Percentiles rank a stretch among this genome's conserved stretches.
Conservation (phyloP, 2,329 filamentous ascomycete genomes). For the Hymenoscyphus fraxineus region DNA sequence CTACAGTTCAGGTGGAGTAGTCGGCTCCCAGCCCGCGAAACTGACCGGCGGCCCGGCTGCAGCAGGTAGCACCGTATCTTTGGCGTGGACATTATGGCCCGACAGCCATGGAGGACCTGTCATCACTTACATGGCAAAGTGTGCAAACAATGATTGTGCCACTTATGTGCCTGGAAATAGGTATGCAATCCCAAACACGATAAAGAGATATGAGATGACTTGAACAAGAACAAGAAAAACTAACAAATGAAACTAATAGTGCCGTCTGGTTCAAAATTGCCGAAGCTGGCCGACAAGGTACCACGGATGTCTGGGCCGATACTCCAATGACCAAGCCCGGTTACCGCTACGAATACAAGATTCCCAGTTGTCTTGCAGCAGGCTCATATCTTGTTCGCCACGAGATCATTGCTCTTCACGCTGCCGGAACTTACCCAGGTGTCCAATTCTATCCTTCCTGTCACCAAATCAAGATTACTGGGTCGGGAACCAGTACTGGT, state of each 20-base stretch:
- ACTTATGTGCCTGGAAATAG: slow-evolving; percentile 44
- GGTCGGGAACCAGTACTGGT: slow-evolving; percentile 37
- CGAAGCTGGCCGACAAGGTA: slow-evolving; percentile 16
- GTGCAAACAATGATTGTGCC: slow-evolving; percentile 46
- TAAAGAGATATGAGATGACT: neutral
- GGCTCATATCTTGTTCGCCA: slow-evolving; percentile 37
- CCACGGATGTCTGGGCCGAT: slow-evolving; percentile 15
- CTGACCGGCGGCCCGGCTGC: slow-evolving; percentile 52
- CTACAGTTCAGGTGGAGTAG: slow-evolving; percentile 44
- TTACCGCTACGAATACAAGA: slow-evolving; percentile 38
- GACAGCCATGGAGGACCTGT: slow-evolving; percentile 46
- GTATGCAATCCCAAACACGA: slow-evolving; percentile 26
- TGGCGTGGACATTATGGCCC: slow-evolving; percentile 52
- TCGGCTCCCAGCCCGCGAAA: slow-evolving; percentile 48
- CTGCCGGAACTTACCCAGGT: slow-evolving; percentile 11
- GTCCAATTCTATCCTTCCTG: slow-evolving; percentile 34
- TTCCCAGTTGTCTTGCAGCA: slow-evolving; percentile 47
- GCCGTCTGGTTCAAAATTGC: slow-evolving; percentile 23
- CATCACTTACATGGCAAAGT: slow-evolving; percentile 58
- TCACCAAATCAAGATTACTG: slow-evolving; percentile 40
- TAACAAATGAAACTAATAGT: slow-evolving; percentile 5
- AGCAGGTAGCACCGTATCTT: slow-evolving; percentile 50
- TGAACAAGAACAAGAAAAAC: neutral
- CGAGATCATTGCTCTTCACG: slow-evolving; percentile 32
- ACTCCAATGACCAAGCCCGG: slow-evolving; percentile 15